These are phyloP conservation scores for Reutealis trisperma DNA, from an alignment of 345 rosid genomes.

Conservation along the genomic window DNA sequence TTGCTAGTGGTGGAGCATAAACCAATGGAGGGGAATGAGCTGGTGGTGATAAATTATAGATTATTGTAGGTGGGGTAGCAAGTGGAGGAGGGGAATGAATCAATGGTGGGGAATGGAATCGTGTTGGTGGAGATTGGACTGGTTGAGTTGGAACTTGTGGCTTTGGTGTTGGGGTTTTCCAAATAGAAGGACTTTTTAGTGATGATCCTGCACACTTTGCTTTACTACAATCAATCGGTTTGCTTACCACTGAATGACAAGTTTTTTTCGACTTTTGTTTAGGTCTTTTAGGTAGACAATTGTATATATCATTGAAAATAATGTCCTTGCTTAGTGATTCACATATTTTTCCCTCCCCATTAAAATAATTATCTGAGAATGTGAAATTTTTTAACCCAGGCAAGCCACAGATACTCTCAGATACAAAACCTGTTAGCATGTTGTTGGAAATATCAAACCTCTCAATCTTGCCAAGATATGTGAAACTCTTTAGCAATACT, in stretches of 20 bases:
- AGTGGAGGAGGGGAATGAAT: no score
- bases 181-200: not conserved
- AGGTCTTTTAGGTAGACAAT: constrained; percentile 51
- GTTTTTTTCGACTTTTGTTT: constrained; percentile 41
- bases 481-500: constrained; percentile 18
- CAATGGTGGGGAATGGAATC: no score
- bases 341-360: constrained; percentile 27
- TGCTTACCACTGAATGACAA: constrained; percentile 42
- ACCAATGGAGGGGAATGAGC: no score
- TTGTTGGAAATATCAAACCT: constrained; percentile 26
- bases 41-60: no score
- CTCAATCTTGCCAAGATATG: constrained; percentile 20
- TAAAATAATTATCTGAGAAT: constrained; percentile 27
- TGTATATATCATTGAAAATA: constrained; percentile 25
- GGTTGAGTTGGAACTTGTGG: no score
- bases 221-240: constrained; percentile 54
- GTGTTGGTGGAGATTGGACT: no score
- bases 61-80: no score
- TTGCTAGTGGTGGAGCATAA: no score
- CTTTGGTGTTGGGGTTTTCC: not conserved
- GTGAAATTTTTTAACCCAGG: constrained; percentile 28
- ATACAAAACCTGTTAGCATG: constrained; percentile 26
- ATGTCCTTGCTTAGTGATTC: constrained; percentile 7
- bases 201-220: constrained; percentile 29
- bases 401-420: constrained; percentile 22